Percentiles rank a stretch among this genome's conserved stretches.
Conservation (phyloP, 805 yeast genomes). For the Kregervanrija fluxuum region DNA sequence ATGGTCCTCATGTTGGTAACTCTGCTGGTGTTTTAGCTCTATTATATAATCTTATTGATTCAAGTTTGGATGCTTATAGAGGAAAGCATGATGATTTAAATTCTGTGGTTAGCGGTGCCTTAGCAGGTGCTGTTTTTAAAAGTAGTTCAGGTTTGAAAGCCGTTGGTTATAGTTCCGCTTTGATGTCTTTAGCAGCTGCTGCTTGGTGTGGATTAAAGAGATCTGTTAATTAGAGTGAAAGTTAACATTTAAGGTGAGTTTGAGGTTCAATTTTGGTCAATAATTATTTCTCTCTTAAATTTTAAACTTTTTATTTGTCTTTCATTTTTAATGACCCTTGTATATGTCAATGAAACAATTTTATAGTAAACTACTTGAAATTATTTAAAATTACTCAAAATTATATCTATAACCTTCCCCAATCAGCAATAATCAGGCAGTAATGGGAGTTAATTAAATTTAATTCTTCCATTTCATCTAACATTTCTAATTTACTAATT, state of each 20-base stretch:
- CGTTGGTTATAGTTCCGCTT: constrained; percentile 77
- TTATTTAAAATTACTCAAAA: not conserved
- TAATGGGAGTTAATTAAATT: constrained; percentile 56
- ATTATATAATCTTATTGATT: constrained; percentile 78
- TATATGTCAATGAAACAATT: not conserved
- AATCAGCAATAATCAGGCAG: constrained; percentile 30
- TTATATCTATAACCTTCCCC: constrained; percentile 14
- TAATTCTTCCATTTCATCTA: constrained; percentile 74
- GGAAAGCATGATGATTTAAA: constrained; percentile 85
- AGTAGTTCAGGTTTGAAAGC: constrained; percentile 80
- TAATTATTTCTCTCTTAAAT: no score
- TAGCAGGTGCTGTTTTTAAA: constrained; percentile 88
- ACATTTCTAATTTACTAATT: constrained; percentile 49
- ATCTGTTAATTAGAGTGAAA: constrained; percentile 6
- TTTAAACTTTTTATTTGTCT: not conserved
- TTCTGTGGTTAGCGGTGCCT: constrained; percentile 81
- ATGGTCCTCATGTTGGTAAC: constrained; percentile 96
- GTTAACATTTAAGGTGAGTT: no score
- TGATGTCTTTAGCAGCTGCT: constrained; percentile 87
- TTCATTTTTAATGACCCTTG: not conserved
- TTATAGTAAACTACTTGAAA: no score
- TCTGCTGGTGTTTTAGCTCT: constrained; percentile 91
- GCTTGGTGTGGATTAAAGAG: constrained; percentile 84
- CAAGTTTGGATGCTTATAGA: constrained; percentile 69
- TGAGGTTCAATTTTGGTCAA: no score